Base-by-base conservation (phyloP, 306 rosid species). In the Ammopiptanthus mongolicus region DNA sequence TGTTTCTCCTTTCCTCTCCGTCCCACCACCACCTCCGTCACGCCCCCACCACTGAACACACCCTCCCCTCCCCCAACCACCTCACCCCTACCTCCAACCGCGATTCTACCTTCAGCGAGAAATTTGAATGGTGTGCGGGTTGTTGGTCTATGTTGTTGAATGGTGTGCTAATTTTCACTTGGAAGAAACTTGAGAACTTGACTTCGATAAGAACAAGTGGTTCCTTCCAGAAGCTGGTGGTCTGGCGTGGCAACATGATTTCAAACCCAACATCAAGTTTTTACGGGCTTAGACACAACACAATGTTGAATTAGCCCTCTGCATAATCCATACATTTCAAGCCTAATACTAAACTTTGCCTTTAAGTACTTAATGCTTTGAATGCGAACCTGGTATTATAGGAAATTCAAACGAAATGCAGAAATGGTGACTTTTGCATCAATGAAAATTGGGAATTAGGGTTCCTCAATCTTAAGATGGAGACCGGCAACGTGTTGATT, bases 261-360 rank as follows among this genome's bases (percentile, higher is more conserved):
- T 84, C 85, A 81, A 84, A 69, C 72, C 52, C 81, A 73, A 61
- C 72, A 78, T 81, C 75, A 62, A 72, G 69, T 42, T 42, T 53
- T 61, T 29, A 65, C 71, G 74, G 82, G 69, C 77, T 62, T 10
- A 33, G 12, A 76, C 34, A 15, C 74, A 64, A 41, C 17, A 8
- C 31, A 81, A 14, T 14, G 69, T 71, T 77, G 69, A 82, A 67
- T 73, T 73, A 67, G 59, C 58, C 5, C 1, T 31, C 0, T 53
- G 77, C 74, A 77, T 73, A 69, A 58, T 25, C 22, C 74, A 75
- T 58, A 84, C 51, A 65, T 72, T 33, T 66, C 44, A 48, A 42
- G 67, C 42, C 37, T 78, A 62, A 69, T 10, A 46, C 29, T 80
- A 17, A 4, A 73, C 72, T 46, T 68, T 62, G 55, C 22, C 25